A percentile compares a stretch with the other conserved stretches of the same genome.
Evolutionary conservation across 164 flowering plant species (phyloP).

Genomic region (Houttuynia cordata): DNA sequence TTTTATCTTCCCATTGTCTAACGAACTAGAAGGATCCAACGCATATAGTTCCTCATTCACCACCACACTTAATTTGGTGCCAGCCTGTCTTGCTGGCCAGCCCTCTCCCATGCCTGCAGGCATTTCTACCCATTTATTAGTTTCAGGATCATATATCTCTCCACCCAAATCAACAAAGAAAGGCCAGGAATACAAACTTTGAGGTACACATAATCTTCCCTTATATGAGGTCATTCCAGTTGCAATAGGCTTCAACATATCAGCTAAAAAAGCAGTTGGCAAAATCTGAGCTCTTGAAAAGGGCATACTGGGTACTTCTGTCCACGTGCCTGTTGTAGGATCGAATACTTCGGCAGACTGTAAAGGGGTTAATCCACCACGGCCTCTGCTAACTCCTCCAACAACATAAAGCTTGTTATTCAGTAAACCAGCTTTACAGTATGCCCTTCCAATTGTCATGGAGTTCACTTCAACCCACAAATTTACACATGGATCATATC

Average conservation of each 20-base stretch:
- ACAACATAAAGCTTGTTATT: conserved; percentile 32
- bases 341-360: conserved; percentile 90
- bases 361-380: conserved; percentile 67
- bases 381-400: conserved; percentile 71
- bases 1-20: conserved; percentile 66
- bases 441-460: conserved; percentile 28
- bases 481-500: conserved; percentile 61
- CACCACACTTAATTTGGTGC: conserved; percentile 69
- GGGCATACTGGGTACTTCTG: conserved; percentile 81
- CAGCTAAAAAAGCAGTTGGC: conserved; percentile 69
- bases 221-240: conserved; percentile 81
- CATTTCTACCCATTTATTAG: conserved; percentile 77
- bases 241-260: conserved; percentile 85
- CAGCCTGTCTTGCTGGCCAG: conserved; percentile 96
- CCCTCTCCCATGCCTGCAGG: conserved; percentile 96
- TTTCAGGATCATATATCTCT: conserved; percentile 75
- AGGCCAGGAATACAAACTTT: conserved; percentile 81
- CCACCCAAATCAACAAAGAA: conserved; percentile 95
- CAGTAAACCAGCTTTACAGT: conserved; percentile 24
- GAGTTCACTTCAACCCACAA: conserved; percentile 48
- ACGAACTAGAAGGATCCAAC: conserved; percentile 70
- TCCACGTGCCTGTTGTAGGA: conserved; percentile 49
- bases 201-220: conserved; percentile 76
- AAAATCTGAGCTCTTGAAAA: conserved; percentile 65
- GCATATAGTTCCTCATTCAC: conserved; percentile 80